Base-by-base conservation (phyloP, 2,329 filamentous ascomycete species). In the Stagonosporopsis cucurbitacearum region DNA sequence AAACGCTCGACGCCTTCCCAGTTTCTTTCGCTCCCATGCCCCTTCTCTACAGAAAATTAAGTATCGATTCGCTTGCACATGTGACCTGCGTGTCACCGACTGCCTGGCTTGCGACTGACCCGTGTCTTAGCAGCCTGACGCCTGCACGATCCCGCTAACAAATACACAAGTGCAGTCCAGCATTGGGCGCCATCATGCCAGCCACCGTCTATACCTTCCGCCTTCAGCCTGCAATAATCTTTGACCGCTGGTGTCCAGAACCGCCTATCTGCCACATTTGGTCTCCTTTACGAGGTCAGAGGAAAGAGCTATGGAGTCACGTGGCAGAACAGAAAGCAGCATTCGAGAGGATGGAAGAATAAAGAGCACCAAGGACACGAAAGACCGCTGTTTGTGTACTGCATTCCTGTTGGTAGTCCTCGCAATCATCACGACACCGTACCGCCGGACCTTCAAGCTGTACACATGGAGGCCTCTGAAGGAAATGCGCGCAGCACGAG, bases 391-490 rank as follows among this genome's bases (percentile, higher is more conserved):
- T 20, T 52, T 51, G 36, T 39, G 28, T 22, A 50, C 17, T 6
- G 12, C 45, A 2, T 45, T 37, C 19, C 19, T 61, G 4, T 22
- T 48, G 1, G 17, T 47, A 20, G 8, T 54, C 6, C n/a, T 67
- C 2, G 44, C 45, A n/a, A 43, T 68, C 6, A 13, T 69, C 22
- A 69, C 67, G 9, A 57, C 58, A 6, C 69, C 68, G 8, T 70
- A 70, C 35, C 67, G 68, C 11, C 69, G 68, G 19, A 66, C 68
- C 5, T 72, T 72, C 62, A 65, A 66, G 39, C 49, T 70, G 9
- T 72, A 72, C 53, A 72, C 67, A 28, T 72, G 68, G 69, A 59
- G 50, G 35, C 69, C 67, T 9, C 44, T 72, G 22, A 58, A 45
- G 25, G 58, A 68, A 25, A 63, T 72, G 33, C 56, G 63, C 25